These are phyloP conservation scores for Rhynchospora tenuis DNA, from an alignment of 176 grass and related monocot species.

Conservation along the genomic window DNA sequence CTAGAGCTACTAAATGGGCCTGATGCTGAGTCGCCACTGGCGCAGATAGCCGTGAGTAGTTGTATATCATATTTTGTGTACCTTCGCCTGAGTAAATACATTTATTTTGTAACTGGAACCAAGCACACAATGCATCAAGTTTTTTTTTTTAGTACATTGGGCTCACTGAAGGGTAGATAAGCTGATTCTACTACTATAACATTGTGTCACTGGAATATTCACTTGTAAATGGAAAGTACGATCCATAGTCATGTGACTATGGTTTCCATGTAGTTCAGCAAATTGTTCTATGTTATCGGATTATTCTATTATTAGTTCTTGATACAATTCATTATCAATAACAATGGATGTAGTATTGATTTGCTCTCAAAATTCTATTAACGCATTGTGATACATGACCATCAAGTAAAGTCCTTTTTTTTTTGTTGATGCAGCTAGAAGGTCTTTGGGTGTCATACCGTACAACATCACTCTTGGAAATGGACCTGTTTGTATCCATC, in stretches of 20 bases:
- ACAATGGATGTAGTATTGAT: not conserved
- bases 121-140: not conserved
- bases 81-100: not conserved
- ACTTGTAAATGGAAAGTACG: not conserved
- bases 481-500: conserved; percentile 85
- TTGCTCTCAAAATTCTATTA: not conserved
- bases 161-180: not conserved
- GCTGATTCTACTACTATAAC: not conserved
- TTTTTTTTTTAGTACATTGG: not conserved
- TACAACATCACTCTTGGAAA: conserved; percentile 79
- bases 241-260: not conserved
- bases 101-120: not conserved
- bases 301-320: not conserved
- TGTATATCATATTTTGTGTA: not conserved
- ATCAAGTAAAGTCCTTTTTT: not conserved
- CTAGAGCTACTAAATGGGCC: conserved; percentile 74
- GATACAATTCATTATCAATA: not conserved
- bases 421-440: conserved; percentile 57
- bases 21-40: conserved; percentile 75
- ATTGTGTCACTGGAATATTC: not conserved
- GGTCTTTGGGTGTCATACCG: conserved; percentile 97
- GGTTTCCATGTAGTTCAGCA: not conserved
- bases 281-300: not conserved
- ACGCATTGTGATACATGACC: not conserved
- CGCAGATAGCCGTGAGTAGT: conserved; percentile 75